Conservation (phyloP, 2,329 filamentous ascomycete genomes). For the Madurella mycetomatis region DNA sequence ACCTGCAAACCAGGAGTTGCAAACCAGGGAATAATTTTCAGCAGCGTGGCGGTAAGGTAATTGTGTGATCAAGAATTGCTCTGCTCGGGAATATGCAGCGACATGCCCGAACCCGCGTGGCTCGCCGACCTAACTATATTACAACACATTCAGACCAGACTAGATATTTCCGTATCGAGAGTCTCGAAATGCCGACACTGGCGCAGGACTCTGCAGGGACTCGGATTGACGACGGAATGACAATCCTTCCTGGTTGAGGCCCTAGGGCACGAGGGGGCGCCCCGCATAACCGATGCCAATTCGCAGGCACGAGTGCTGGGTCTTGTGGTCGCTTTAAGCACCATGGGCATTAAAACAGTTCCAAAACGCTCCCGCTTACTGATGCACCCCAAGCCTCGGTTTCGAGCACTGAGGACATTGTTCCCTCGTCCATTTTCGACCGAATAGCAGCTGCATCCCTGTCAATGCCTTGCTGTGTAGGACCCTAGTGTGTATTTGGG, state of each 20-base stretch:
- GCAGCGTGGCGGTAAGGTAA: neutral
- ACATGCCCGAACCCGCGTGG: neutral
- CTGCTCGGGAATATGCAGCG: neutral
- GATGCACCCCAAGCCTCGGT: neutral
- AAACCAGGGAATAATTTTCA: neutral
- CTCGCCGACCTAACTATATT: neutral
- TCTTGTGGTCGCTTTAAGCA: conserved; percentile 30
- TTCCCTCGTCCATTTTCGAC: no score
- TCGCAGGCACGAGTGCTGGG: conserved; percentile 7
- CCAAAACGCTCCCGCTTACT: conserved; percentile 25
- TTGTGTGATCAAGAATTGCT: neutral
- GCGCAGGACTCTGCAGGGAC: no score
- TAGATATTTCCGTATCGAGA: neutral
- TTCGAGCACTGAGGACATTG: no score
- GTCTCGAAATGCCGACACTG: neutral
- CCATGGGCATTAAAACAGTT: conserved; percentile 34
- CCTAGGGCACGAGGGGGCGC: no score
- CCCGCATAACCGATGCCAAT: neutral
- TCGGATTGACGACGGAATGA: no score
- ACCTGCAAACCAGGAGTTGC: neutral
- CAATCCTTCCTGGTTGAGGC: no score
- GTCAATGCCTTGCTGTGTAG: no score
- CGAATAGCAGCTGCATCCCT: no score
- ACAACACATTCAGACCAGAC: neutral
- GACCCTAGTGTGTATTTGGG: no score